These are phyloP conservation scores for Melocanna baccifera DNA, from an alignment of 176 grass and related monocot species.

Conservation along the genomic window DNA sequence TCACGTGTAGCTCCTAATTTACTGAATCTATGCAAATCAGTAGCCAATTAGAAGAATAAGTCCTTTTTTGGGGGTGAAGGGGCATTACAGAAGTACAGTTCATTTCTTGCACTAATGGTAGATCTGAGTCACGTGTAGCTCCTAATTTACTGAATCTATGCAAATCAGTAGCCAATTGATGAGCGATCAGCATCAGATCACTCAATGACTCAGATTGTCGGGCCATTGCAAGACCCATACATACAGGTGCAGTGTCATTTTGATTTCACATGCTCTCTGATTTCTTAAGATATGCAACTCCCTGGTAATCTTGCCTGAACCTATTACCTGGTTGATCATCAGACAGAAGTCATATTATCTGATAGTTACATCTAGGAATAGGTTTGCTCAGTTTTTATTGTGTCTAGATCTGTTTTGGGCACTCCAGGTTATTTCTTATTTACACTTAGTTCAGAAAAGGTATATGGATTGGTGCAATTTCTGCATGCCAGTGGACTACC, in stretches of 20 bases:
- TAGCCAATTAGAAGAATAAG: conserved; percentile 31
- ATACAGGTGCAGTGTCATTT: not conserved
- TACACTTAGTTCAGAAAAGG: not conserved
- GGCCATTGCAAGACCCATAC: not conserved
- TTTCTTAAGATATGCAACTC: not conserved
- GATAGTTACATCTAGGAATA: not conserved
- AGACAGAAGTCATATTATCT: not conserved
- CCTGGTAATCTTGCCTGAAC: conserved; percentile 3
- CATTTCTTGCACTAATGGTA: not conserved
- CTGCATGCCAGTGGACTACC: not conserved
- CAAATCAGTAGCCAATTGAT: not conserved
- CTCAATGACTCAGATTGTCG: not conserved
- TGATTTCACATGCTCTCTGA: conserved; percentile 24
- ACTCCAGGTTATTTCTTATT: conserved; percentile 2
- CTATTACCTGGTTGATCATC: not conserved
- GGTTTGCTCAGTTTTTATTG: not conserved
- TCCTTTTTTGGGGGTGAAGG: conserved; percentile 8
- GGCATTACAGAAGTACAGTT: conserved; percentile 12
- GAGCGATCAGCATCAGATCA: conserved; percentile 20
- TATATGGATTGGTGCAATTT: not conserved
- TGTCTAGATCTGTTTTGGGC: not conserved
- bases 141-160: too few relatives aligned
- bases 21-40: conserved; percentile 6
- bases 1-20: conserved; percentile 21
- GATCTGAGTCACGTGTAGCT: conserved; percentile 26